phyloP scores from a whole-genome alignment of 225 moss, liverwort and hornwort species.

The Straminergon stramineum region DNA sequence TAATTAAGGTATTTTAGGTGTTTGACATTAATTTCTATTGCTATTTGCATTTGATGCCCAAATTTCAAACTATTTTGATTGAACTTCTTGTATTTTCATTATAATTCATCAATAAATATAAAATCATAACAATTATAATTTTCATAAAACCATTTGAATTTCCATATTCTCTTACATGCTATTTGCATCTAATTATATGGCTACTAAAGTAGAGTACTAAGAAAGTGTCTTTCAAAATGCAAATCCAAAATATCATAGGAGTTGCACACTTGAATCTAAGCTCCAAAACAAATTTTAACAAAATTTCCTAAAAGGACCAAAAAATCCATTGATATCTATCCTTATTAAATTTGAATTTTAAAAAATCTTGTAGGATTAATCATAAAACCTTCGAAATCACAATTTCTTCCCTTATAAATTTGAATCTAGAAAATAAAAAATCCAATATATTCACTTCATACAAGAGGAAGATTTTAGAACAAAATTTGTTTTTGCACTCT shows the following conservation, averaged over 20 bases:
- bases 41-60: background rate
- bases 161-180: background rate
- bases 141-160: background rate
- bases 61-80: background rate
- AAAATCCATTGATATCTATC: background rate
- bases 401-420: background rate
- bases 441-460: background rate
- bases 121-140: background rate
- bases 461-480: background rate
- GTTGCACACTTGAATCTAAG: background rate
- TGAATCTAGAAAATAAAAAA: background rate
- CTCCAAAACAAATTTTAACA: background rate
- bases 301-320: background rate
- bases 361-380: background rate
- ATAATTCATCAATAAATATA: background rate
- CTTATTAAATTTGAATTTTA: background rate
- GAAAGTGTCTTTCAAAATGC: background rate
- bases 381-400: background rate
- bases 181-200: background rate
- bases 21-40: background rate
- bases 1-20: no score
- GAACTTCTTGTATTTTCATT: background rate
- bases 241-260: background rate
- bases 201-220: background rate
- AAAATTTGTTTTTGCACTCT: background rate